Evolutionary conservation across 2,329 filamentous ascomycete genomes (phyloP), one percentile per base, ranked within the genome.

Genomic region (Colletotrichum gloeosporioides): DNA sequence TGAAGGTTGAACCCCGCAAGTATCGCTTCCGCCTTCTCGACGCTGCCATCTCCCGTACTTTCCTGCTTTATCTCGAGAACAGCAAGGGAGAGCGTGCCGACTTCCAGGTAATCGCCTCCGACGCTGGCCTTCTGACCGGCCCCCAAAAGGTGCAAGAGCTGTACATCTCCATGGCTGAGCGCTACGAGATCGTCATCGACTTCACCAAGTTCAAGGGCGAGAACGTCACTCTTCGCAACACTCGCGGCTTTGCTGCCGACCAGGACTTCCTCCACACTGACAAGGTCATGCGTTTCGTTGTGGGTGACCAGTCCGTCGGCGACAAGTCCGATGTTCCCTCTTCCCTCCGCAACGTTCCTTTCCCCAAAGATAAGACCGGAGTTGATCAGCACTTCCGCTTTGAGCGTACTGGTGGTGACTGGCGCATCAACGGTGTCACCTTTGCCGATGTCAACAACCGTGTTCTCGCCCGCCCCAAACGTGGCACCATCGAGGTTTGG

Each of bases 151-250:
- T 86, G 2, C 82, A 81, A 15, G 81, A 83, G 31, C 80, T 91
- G 4, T 83, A 84, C n/a, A 84, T 90, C 63, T 81, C 87, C 25
- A 89, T 89, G 85, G 89, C 87, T 4, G 89, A 90, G 78, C 85
- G 89, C 16, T 91, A 88, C 77, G 89, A 91, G 77, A 82, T 90
- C 16, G 81, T 91, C 39, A 87, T 88, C 71, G 87, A 91, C 69
- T 85, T 88, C 34, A 86, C 86, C 0, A 86, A 86, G 2, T 91
- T 91, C 78, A 86, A 86, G 64, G 82, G 82, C 6, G 86, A 88
- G 22, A 83, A 83, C 78, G 90, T 72, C 88, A 91, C 80, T 89
- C 78, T 89, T 59, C 83, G 80, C 63, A 89, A 89, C 77, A 77
- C 76, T 13, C 79, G 82, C 2, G 81, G 84, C 4, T 81, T 87